Conservation (phyloP, 768 basidiomycete species). For the Gymnopilus dilepis region DNA sequence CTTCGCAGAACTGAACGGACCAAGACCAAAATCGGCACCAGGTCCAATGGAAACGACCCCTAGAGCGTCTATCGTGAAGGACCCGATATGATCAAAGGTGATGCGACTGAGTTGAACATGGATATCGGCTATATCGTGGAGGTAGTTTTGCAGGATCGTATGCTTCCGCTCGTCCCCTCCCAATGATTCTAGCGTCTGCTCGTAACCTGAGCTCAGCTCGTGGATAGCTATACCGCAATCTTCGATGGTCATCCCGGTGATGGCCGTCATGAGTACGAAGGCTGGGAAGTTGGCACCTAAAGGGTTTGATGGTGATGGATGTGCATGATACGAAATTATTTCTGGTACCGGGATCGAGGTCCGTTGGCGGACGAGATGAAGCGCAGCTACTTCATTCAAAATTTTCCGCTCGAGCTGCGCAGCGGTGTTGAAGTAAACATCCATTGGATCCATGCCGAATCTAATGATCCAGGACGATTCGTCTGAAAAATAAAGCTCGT, state of each 20-base stretch:
- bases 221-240: conserved; percentile 45
- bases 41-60: conserved; percentile 44
- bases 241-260: conserved; percentile 45
- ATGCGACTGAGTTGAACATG: conserved; percentile 46
- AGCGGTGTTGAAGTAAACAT: conserved; percentile 47
- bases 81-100: conserved; percentile 45
- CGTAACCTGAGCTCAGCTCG: conserved; percentile 31
- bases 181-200: conserved; percentile 33
- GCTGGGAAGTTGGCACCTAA: conserved; percentile 44
- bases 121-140: conserved; percentile 46
- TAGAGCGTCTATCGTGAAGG: conserved; percentile 39
- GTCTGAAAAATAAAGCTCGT: conserved; percentile 40
- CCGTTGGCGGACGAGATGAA: conserved; percentile 43
- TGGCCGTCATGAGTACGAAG: conserved; percentile 48
- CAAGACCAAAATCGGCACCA: conserved; percentile 47
- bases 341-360: conserved; percentile 48
- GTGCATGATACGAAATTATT: conserved; percentile 42
- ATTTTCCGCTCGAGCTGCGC: conserved; percentile 50
- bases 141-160: conserved; percentile 41
- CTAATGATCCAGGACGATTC: conserved; percentile 45
- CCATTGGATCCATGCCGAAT: conserved; percentile 46
- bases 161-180: conserved; percentile 41
- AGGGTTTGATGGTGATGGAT: conserved; percentile 39
- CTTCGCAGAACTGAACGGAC: conserved; percentile 43
- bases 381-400: conserved; percentile 47